Conservation (phyloP, 192 early-diverging fungal genomes). For the Coemansia sp. region DNA sequence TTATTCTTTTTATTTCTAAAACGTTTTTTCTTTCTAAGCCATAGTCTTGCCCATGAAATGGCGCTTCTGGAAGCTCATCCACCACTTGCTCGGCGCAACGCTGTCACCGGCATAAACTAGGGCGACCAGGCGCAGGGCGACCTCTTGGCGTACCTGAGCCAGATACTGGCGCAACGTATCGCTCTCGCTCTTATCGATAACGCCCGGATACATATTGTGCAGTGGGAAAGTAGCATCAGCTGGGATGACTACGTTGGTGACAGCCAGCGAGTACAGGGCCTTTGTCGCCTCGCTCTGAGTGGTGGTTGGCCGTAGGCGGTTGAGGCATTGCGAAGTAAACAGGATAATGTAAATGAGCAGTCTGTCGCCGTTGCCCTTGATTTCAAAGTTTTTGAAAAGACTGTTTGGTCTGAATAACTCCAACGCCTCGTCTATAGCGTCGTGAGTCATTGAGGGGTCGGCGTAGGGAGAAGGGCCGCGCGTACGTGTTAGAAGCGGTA, state of each 20-base stretch:
- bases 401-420: slow-evolving; percentile 95
- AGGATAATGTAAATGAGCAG: slow-evolving; percentile 94
- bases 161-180: slow-evolving; percentile 90
- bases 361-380: slow-evolving; percentile 91
- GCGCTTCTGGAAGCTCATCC: slow-evolving; percentile 98
- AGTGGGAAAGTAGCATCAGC: slow-evolving; percentile 95
- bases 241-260: slow-evolving; percentile 90
- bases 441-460: slow-evolving; percentile 65
- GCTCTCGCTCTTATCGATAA: slow-evolving; percentile 69
- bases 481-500: slow-evolving; percentile 89
- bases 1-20: not conserved
- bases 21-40: no score
- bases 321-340: slow-evolving; percentile 85
- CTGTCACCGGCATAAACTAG: slow-evolving; percentile 74
- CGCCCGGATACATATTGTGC: slow-evolving; percentile 80
- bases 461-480: slow-evolving; percentile 78
- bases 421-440: slow-evolving; percentile 95
- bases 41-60: slow-evolving; percentile 96
- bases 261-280: slow-evolving; percentile 80
- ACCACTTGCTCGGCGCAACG: slow-evolving; percentile 93
- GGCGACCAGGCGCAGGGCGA: slow-evolving; percentile 72
- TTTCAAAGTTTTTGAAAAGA: slow-evolving; percentile 99
- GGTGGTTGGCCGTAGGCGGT: slow-evolving; percentile 66
- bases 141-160: slow-evolving; percentile 87
- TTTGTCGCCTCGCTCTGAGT: slow-evolving; percentile 75